A percentile compares a stretch with the other conserved stretches of the same genome.
These are phyloP conservation scores for Bacidia gigantensis DNA, from an alignment of 495 filamentous ascomycete genomes.

Conservation along the genomic window DNA sequence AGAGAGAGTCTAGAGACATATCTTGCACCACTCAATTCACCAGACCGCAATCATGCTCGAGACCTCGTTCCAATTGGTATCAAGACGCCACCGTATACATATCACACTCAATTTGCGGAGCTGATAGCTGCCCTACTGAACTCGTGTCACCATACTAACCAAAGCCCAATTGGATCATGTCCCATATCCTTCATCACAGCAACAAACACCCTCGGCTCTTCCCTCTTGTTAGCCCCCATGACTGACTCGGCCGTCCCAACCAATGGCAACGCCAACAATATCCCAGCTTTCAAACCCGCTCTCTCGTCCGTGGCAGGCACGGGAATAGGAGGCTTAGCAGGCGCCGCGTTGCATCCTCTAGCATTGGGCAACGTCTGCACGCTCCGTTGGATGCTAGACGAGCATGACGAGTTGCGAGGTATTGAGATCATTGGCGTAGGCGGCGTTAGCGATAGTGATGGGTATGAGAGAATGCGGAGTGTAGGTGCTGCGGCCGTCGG, in stretches of 20 bases:
- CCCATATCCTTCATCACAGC: constrained; percentile 51
- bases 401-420: constrained; percentile 25
- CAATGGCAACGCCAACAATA: not conserved
- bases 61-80: constrained; percentile 38
- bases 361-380: constrained; percentile 59
- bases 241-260: not conserved
- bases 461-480: constrained; percentile 46
- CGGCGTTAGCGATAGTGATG: constrained; percentile 45
- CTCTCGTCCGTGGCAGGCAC: constrained; percentile 29
- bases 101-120: constrained; percentile 41
- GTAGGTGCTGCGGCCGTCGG: constrained; percentile 50
- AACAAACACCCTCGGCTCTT: constrained; percentile 58
- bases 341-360: constrained; percentile 52
- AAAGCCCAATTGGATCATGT: constrained; percentile 11
- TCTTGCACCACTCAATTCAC: constrained; percentile 25
- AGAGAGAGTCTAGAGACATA: constrained; percentile 32
- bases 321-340: constrained; percentile 54
- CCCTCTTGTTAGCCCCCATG: constrained; percentile 33
- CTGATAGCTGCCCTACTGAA: constrained; percentile 37
- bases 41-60: not conserved
- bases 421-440: constrained; percentile 52
- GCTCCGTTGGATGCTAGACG: constrained; percentile 41
- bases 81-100: constrained; percentile 61
- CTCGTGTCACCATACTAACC: not conserved
- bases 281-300: constrained; percentile 14